Evolutionary conservation across 2,329 filamentous ascomycete species (phyloP).

Genomic region (Nothophaeocryptopus gaeumannii): DNA sequence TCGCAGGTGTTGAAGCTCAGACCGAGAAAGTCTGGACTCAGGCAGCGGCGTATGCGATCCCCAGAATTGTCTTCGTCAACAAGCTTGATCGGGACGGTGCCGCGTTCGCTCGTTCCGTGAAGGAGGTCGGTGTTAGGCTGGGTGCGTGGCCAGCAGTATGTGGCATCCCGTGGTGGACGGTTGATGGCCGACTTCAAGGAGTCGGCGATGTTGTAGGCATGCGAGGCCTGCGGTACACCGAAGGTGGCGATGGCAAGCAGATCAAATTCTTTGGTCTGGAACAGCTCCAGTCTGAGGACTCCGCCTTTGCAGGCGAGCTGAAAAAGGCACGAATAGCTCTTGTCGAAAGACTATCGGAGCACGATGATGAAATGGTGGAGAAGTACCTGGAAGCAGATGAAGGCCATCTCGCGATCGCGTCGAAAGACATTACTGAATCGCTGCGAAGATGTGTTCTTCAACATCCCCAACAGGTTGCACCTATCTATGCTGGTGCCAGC

Average conservation of each 20-base stretch:
- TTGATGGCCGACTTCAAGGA: constrained; percentile 72
- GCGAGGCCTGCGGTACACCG: constrained; percentile 70
- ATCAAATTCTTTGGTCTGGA: constrained; percentile 51
- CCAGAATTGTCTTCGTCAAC: constrained; percentile 77
- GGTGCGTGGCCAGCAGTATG: constrained; percentile 85
- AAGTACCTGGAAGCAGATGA: constrained; percentile 75
- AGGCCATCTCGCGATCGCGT: constrained; percentile 65
- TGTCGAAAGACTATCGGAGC: constrained; percentile 79
- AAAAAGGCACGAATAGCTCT: constrained; percentile 72
- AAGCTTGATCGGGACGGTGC: constrained; percentile 82
- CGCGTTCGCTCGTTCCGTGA: constrained; percentile 77
- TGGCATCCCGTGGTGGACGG: constrained; percentile 88
- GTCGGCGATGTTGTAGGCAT: constrained; percentile 80
- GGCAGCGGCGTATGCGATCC: constrained; percentile 80
- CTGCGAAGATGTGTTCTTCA: constrained; percentile 69
- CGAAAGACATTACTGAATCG: constrained; percentile 65
- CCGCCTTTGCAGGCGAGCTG: constrained; percentile 61
- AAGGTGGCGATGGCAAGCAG: constrained; percentile 62
- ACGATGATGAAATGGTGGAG: constrained; percentile 83
- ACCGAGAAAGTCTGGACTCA: constrained; percentile 96
- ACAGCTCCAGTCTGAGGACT: constrained; percentile 51
- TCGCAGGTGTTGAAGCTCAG: constrained; percentile 92
- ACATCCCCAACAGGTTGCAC: constrained; percentile 70
- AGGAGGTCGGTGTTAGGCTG: constrained; percentile 77
- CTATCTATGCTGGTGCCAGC: constrained; percentile 87